These are phyloP conservation scores for Candida xyloterini DNA, from an alignment of 805 yeast species.

Conservation along the genomic window DNA sequence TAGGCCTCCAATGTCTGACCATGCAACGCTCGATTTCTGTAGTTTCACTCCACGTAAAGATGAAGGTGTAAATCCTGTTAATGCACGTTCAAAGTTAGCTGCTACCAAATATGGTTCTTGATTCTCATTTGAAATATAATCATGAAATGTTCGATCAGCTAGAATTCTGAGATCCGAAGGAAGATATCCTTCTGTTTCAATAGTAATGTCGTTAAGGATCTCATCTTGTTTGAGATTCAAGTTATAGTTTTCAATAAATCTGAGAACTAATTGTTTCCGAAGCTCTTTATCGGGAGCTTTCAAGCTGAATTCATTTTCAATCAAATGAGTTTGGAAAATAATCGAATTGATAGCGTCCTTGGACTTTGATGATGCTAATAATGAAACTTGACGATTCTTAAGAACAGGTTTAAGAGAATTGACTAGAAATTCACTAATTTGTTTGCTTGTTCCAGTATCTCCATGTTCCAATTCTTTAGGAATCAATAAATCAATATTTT, in stretches of 20 bases:
- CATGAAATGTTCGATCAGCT: slow-evolving; percentile 66
- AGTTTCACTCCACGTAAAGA: slow-evolving; percentile 83
- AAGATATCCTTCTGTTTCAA: slow-evolving; percentile 85
- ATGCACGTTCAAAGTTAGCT: slow-evolving; percentile 49
- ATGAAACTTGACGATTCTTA: slow-evolving; percentile 47
- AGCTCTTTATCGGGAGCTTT: slow-evolving; percentile 64
- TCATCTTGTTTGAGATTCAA: slow-evolving; percentile 39
- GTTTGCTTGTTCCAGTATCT: slow-evolving; percentile 60
- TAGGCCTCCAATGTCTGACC: slow-evolving; percentile 92
- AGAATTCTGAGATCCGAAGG: slow-evolving; percentile 77
- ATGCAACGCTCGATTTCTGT: slow-evolving; percentile 68
- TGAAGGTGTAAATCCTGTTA: slow-evolving; percentile 73
- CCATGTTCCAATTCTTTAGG: slow-evolving; percentile 59
- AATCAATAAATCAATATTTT: slow-evolving; percentile 71
- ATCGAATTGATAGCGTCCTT: slow-evolving; percentile 62
- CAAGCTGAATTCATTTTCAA: slow-evolving; percentile 60
- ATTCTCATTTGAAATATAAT: slow-evolving; percentile 27
- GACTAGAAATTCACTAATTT: slow-evolving; percentile 59
- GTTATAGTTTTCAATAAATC: slow-evolving; percentile 21
- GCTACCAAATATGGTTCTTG: slow-evolving; percentile 19
- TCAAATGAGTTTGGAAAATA: slow-evolving; percentile 64
- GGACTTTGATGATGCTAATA: slow-evolving; percentile 62
- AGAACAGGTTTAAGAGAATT: slow-evolving; percentile 42
- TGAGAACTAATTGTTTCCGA: slow-evolving; percentile 38
- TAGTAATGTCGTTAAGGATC: slow-evolving; percentile 49